Conservation (phyloP, 1,284 basidiomycete species). For the Cutaneotrichosporon sp. region DNA sequence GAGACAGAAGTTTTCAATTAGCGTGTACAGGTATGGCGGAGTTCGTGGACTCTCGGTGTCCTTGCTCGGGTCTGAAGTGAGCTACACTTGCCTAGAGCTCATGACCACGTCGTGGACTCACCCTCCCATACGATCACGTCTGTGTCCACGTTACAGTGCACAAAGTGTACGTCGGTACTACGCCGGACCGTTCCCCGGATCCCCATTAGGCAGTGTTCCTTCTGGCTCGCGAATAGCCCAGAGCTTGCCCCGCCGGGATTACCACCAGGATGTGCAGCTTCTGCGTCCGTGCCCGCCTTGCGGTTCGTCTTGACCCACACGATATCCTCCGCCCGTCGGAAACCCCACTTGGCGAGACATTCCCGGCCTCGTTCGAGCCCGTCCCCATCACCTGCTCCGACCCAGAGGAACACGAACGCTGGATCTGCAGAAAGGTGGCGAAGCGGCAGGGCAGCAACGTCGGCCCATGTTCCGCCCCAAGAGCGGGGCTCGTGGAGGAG, state of each 20-base stretch:
- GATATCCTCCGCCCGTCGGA: constrained; percentile 91
- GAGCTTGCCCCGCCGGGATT: constrained; percentile 2
- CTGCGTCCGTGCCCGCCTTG: neutral
- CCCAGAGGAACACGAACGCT: constrained; percentile 93
- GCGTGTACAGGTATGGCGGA: constrained; percentile 88
- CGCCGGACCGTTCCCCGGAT: constrained; percentile 93
- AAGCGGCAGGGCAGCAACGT: constrained; percentile 74
- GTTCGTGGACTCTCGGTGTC: constrained; percentile 58
- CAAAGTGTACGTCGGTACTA: constrained; percentile 89
- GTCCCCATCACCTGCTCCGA: constrained; percentile 82
- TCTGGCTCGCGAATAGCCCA: constrained; percentile 71
- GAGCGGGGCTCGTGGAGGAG: constrained; percentile 85
- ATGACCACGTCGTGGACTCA: too few relatives aligned
- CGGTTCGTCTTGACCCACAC: constrained; percentile 93
- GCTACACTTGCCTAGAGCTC: too few relatives aligned
- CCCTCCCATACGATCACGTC: constrained; percentile 87
- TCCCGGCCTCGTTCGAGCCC: constrained; percentile 90
- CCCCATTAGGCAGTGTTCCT: constrained; percentile 98
- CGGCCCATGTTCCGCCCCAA: constrained; percentile 65
- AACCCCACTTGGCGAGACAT: constrained; percentile 89
- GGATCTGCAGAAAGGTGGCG: constrained; percentile 82
- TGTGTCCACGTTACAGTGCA: constrained; percentile 97
- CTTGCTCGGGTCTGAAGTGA: constrained; percentile 5
- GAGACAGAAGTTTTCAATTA: constrained; percentile 97
- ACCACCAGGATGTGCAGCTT: neutral